Evolutionary conservation across 2,329 filamentous ascomycete species (phyloP).

Genomic region (Xylaria sp.): DNA sequence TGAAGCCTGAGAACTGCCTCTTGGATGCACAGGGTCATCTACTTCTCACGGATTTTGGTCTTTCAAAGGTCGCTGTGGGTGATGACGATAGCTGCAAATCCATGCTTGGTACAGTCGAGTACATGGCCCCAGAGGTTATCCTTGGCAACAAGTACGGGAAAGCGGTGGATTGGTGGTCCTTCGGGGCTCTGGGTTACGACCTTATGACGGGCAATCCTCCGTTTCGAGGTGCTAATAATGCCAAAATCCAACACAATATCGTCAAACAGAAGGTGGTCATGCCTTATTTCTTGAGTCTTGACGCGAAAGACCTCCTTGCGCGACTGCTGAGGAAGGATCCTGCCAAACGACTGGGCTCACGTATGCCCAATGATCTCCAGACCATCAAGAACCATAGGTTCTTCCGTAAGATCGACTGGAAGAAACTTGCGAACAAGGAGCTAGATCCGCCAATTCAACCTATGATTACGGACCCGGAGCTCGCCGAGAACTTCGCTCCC

Average conservation of each 20-base stretch:
- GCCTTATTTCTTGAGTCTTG: constrained; percentile 89
- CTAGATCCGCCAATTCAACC: constrained; percentile 90
- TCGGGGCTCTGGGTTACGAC: constrained; percentile 91
- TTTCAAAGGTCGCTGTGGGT: constrained; percentile 91
- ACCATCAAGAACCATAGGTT: constrained; percentile 93
- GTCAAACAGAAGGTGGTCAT: constrained; percentile 88
- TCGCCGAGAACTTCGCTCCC: constrained; percentile 95
- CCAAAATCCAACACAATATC: constrained; percentile 96
- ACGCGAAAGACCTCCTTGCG: constrained; percentile 93
- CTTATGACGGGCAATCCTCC: constrained; percentile 92
- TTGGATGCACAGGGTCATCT: constrained; percentile 91
- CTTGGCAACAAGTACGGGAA: constrained; percentile 89
- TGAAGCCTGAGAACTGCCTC: constrained; percentile 98
- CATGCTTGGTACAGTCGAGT: constrained; percentile 93
- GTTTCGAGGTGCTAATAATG: constrained; percentile 88
- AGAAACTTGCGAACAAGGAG: constrained; percentile 82
- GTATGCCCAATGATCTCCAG: constrained; percentile 87
- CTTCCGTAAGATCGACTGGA: constrained; percentile 97
- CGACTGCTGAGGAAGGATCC: constrained; percentile 93
- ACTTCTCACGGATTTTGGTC: constrained; percentile 93
- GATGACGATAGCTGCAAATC: constrained; percentile 79
- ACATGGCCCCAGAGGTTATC: constrained; percentile 98
- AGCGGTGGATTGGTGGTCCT: constrained; percentile 98
- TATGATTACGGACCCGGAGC: constrained; percentile 91
- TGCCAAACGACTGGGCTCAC: constrained; percentile 84